A percentile compares a stretch with the other conserved stretches of the same genome.
phyloP scores from a whole-genome alignment of 2,329 filamentous ascomycete species.

The Beauveria scarabaeidicola region DNA sequence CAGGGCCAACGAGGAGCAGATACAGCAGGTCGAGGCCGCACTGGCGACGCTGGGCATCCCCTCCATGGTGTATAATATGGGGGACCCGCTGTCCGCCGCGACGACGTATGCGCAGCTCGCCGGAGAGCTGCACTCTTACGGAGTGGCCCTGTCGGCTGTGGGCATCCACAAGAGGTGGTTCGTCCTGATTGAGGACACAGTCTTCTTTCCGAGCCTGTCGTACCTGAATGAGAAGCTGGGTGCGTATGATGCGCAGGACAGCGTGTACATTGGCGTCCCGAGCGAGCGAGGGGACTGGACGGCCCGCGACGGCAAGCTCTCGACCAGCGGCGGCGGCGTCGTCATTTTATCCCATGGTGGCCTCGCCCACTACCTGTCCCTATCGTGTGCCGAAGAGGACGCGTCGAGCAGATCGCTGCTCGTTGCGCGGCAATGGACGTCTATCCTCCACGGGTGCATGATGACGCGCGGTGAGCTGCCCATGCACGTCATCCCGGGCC shows the following conservation, averaged over 20 bases:
- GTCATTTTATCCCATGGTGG: slow-evolving; percentile 32
- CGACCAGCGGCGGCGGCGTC: slow-evolving; percentile 37
- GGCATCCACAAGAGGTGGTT: slow-evolving; percentile 32
- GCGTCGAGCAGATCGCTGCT: slow-evolving; percentile 15
- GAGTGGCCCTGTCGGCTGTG: slow-evolving; percentile 25
- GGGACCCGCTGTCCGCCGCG: slow-evolving; percentile 23
- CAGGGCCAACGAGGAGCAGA: slow-evolving; percentile 26
- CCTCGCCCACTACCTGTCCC: slow-evolving; percentile 24
- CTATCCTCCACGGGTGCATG: slow-evolving; percentile 33
- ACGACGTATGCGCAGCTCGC: slow-evolving; percentile 31
- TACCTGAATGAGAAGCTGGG: slow-evolving; percentile 30
- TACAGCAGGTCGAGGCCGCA: slow-evolving; percentile 21
- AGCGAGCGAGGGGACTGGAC: slow-evolving; percentile 36
- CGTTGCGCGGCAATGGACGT: slow-evolving; percentile 30
- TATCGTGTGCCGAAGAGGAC: slow-evolving; percentile 28
- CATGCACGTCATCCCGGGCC: slow-evolving; percentile 35
- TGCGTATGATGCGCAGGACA: slow-evolving; percentile 23
- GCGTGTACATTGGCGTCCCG: slow-evolving; percentile 35
- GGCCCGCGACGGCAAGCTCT: slow-evolving; percentile 25
- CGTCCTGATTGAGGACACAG: slow-evolving; percentile 36
- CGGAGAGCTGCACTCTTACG: slow-evolving; percentile 24
- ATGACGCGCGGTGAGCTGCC: slow-evolving; percentile 24
- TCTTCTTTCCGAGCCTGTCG: slow-evolving; percentile 36
- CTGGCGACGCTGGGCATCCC: slow-evolving; percentile 31
- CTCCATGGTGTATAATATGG: slow-evolving; percentile 26